Base-by-base conservation (phyloP, 768 basidiomycete genomes). In the Calocera cornea region DNA sequence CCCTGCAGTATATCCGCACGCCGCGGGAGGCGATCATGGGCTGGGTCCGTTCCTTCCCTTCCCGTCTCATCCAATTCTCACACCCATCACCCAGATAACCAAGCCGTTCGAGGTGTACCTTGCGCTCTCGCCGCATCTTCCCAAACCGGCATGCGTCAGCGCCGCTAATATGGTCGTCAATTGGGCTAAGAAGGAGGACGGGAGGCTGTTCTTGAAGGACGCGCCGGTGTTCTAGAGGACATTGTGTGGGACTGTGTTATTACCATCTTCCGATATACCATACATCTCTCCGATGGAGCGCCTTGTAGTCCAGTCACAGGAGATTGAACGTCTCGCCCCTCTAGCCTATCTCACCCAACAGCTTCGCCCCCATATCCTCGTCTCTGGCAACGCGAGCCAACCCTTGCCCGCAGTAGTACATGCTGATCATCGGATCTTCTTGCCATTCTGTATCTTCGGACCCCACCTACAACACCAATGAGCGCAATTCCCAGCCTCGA, bases 41-140 rank as follows among this genome's bases (percentile, higher is more conserved):
- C 50, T 97, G 97, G 95, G 95, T 97, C 74, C 67, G 89, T 74
- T n/a, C 31, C 44, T 63, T 24, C n/a, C 31, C 17, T 41, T 65
- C 24, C n/a, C n/a, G 22, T 17, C n/a, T 41, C 38, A 63, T n/a
- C n/a, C 75, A 19, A 64, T 64, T 41, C 64, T 44, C 66, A 54
- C 65, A n/a, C n/a, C 69, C 27, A 44, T 65, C 17, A 3, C 40
- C 2, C 73, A 98, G 95, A 88, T 95, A 68, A 97, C 95, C 0
- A 89, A 93, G 72, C 87, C 88, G 0, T 97, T 97, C 73, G 97
- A 98, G 75, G 78, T 98, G 17, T 98, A 97, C 74, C 77, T 95
- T 64, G 81, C 89, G 0, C 75, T 95, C 16, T 90, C 92, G 0
- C 90, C 92, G 11, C 74, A 66, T 33, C 24, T 97, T 65, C 91